Evolutionary conservation across 164 flowering plant species (phyloP), one percentile per base, ranked within the genome.

Genomic region (Umbellularia californica): DNA sequence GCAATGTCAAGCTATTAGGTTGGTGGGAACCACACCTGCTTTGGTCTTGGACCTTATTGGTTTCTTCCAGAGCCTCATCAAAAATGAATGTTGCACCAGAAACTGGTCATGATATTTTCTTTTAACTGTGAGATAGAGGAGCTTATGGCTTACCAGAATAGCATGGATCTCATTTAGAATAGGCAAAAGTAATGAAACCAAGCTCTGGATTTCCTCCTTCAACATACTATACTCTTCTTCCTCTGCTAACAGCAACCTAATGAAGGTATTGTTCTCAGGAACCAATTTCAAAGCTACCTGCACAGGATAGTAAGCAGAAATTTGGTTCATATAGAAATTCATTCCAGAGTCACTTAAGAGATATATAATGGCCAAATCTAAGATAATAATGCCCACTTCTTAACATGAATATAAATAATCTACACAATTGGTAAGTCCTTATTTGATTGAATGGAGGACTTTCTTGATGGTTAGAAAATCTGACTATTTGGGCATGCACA

Each of bases 261-360:
- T 76, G 75, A 94, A 86, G 58, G 80, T 81, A 75, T 87, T 81
- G 62, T 70, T 87, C 69, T 90, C 93, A 2, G 97, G 98, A 63
- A 94, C 81, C 64, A 94, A 79, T 78, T 86, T 88, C 9, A 90
- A 83, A 73, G 91, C 94, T n/a, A 93, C 90, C 98, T 93, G 85
- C 76, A 69, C 11, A 55, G 9, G 47, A n/a, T 13, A 17, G 27
- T 15, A 47, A 17, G 35, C 13, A 66, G 5, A 35, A 67, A 4
- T 67, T 20, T 55, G 17, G n/a, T 55, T 55, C 60, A 20, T 15
- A 20, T 20, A 55, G 60, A 55, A 20, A 3, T 55, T 55, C 17
- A 55, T 3, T 55, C 60, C 7, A 55, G 2, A 17, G 60, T 55
- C 5, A 20, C 60, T 14, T 3, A 55, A 15, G n/a, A 55, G 60